Base-by-base conservation (phyloP, 257 asterid genomes). In the Gentiana macrophylla region DNA sequence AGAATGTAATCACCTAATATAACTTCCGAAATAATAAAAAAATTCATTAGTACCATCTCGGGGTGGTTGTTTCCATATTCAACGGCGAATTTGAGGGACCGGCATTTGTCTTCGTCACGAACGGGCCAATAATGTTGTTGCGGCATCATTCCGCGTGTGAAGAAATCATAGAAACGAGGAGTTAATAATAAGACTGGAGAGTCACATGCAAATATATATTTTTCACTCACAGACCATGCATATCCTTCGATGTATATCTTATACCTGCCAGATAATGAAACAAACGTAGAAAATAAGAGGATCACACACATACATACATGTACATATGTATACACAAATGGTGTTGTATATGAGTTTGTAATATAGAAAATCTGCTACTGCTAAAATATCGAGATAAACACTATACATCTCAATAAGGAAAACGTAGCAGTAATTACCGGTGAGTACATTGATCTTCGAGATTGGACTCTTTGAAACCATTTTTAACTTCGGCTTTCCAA, bases 211-310 rank as follows among this genome's bases (percentile, higher is more conserved):
- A 90, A 67, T 34, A 90, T 90, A 35, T 86, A 90, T 50, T 90
- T 90, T 51, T 90, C 91, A 38, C 97, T 90, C 56, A 84, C 96
- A 0, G 97, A 86, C 94, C 96, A 86, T 2, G 82, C 94, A 71
- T 70, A 77, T 67, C 97, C 97, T 77, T 90, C 97, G 36, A 90
- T 80, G 35, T 84, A 90, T 3, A 90, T 90, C 61, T 86, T 90
- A 74, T 86, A 90, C 67, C 97, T 90, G 70, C 45, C 65, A 37
- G 46, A 51, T 5, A 7, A 5, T 41, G 9, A 41, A 10, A 5
- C 46, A 41, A 36, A 46, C 35, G 11, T 3, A 6, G 35, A 41
- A 52, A 12, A 8, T 32, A 33, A 8, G 6, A 6, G 32, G 35
- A 8, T 4, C 24, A 24, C 24, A 24, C 24, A 24, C 24, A 24